These are phyloP conservation scores for Gaeumannomyces sp. DNA, from an alignment of 2,329 filamentous ascomycete species.

Conservation along the genomic window DNA sequence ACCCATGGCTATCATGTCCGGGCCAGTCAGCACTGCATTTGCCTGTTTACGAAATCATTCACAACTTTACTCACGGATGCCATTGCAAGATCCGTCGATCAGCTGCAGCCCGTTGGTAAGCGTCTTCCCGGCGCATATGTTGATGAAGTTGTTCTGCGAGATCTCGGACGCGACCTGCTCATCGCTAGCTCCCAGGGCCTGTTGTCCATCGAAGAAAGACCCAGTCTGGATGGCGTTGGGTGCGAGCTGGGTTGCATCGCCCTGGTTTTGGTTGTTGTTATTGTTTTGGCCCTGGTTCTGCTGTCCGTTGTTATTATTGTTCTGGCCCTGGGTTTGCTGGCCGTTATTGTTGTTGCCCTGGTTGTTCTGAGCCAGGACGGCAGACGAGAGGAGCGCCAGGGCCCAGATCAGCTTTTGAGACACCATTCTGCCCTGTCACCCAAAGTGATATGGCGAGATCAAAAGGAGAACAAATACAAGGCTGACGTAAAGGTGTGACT, in stretches of 20 bases:
- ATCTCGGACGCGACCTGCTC: slow-evolving; percentile 23
- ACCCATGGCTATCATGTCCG: slow-evolving; percentile 42
- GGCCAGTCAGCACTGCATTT: not conserved
- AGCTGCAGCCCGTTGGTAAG: slow-evolving; percentile 57
- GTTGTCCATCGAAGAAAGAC: slow-evolving; percentile 27
- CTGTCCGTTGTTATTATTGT: slow-evolving; percentile 9
- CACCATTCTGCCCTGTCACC: slow-evolving; percentile 20
- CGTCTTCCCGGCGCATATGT: slow-evolving; percentile 49
- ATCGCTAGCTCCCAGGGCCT: slow-evolving; percentile 24
- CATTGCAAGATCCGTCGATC: slow-evolving; percentile 55
- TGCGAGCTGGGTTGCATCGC: slow-evolving; percentile 20
- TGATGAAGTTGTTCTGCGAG: slow-evolving; percentile 52
- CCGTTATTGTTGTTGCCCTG: slow-evolving; percentile 12
- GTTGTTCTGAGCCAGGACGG: slow-evolving; percentile 19
- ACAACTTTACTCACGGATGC: slow-evolving; percentile 39
- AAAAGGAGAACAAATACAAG: slow-evolving; percentile 13
- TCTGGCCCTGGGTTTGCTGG: slow-evolving; percentile 2
- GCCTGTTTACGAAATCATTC: not conserved
- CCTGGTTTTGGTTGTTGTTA: slow-evolving; percentile 15
- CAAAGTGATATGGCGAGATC: slow-evolving; percentile 5
- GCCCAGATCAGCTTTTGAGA: slow-evolving; percentile 21
- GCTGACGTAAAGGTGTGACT: not conserved
- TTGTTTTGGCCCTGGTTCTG: slow-evolving; percentile 8
- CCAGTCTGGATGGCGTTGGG: slow-evolving; percentile 27
- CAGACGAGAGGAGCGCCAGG: slow-evolving; percentile 22